A percentile compares a stretch with the other conserved stretches of the same genome.
phyloP scores from a whole-genome alignment of 2,329 filamentous ascomycete genomes.

The Lecanosticta acicola region DNA sequence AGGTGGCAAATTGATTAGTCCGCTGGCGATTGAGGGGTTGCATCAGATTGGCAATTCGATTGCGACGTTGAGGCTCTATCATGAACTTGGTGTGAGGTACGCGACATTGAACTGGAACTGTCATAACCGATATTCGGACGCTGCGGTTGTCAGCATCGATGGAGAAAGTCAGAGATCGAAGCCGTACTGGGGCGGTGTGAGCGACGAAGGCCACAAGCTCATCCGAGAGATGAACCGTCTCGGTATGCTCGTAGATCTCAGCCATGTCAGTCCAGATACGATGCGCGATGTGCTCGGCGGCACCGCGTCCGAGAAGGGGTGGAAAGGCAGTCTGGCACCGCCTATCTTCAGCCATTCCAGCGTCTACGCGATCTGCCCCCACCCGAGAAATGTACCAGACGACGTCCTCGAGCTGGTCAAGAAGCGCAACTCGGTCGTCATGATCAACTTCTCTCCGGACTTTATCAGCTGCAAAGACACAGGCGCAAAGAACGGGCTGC shows the following conservation, averaged over 20 bases:
- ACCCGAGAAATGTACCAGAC: constrained; percentile 86
- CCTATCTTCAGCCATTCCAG: constrained; percentile 88
- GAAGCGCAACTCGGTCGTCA: constrained; percentile 67
- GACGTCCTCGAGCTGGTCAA: constrained; percentile 73
- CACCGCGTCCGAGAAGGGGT: constrained; percentile 46
- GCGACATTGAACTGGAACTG: constrained; percentile 90
- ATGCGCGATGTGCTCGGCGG: constrained; percentile 73
- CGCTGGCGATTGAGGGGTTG: constrained; percentile 76
- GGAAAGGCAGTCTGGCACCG: constrained; percentile 70
- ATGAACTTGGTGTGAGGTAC: constrained; percentile 77
- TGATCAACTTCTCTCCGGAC: constrained; percentile 82
- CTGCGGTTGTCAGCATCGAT: constrained; percentile 59
- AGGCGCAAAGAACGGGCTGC: constrained; percentile 54
- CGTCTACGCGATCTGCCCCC: constrained; percentile 72
- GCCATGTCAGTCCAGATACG: constrained; percentile 72
- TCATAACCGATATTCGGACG: constrained; percentile 83
- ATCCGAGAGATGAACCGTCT: constrained; percentile 89
- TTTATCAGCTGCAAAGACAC: constrained; percentile 70
- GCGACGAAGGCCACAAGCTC: constrained; percentile 60
- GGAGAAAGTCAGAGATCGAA: constrained; percentile 39
- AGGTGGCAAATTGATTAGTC: constrained; percentile 59
- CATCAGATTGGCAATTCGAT: constrained; percentile 89
- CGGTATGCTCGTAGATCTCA: constrained; percentile 88
- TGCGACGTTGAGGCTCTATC: constrained; percentile 67
- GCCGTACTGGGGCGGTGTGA: constrained; percentile 67